A percentile compares a stretch with the other conserved stretches of the same genome.
Conservation (phyloP, 169 alveolate species). For the Amoebophrya sp. region DNA sequence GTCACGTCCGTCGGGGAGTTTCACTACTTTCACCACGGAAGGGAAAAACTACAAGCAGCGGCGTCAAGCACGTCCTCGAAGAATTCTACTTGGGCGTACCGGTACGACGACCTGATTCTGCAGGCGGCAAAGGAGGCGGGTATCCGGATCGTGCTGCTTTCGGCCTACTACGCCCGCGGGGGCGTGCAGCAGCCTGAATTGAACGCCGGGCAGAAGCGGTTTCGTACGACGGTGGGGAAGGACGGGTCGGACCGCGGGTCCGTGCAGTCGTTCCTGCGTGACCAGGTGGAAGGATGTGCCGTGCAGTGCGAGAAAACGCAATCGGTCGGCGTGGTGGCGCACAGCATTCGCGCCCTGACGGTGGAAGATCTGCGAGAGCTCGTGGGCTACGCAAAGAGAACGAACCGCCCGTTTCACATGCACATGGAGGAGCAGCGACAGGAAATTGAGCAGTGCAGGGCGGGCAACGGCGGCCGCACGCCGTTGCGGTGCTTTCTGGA, state of each 20-base stretch:
- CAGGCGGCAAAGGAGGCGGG: conserved; percentile 27
- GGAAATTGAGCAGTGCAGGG: background rate
- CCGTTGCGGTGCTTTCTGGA: conserved; percentile 17
- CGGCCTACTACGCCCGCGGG: background rate
- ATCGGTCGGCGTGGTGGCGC: conserved; percentile 19
- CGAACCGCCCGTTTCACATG: conserved; percentile 26
- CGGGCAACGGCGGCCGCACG: conserved; percentile 19
- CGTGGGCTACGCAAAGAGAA: background rate
- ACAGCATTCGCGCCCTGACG: background rate
- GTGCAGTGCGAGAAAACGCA: background rate
- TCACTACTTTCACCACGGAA: conserved; percentile 29
- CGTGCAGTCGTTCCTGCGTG: no score
- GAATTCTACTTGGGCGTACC: background rate
- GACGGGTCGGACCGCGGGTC: no score
- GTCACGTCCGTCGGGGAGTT: conserved; percentile 32
- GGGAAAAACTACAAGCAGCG: no score
- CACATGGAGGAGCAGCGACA: conserved; percentile 28
- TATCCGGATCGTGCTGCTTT: conserved; percentile 18
- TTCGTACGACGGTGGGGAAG: conserved; percentile 11
- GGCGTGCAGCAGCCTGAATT: background rate
- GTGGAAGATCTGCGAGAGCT: background rate
- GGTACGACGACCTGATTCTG: background rate
- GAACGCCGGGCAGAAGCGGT: conserved; percentile 23
- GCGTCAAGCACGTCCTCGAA: no score
- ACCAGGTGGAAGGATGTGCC: no score